A percentile compares a stretch with the other conserved stretches of the same genome.
Conservation (phyloP, 1,284 basidiomycete species). For the Trametes sp. region DNA sequence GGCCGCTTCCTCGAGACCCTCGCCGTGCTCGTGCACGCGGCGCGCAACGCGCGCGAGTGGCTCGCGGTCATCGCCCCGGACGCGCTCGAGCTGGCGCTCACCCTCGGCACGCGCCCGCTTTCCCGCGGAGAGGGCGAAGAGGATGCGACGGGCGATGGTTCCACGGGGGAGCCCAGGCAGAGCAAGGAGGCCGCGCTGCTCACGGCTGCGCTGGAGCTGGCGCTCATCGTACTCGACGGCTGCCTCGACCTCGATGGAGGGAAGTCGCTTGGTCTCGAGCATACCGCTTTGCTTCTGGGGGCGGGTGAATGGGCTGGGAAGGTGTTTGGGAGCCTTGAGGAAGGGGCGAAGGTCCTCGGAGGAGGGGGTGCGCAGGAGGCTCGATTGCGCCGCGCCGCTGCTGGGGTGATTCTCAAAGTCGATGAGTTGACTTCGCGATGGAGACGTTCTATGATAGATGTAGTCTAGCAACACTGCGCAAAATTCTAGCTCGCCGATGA, state of each 20-base stretch:
- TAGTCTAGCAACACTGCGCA: slow-evolving; percentile 22
- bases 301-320: slow-evolving; percentile 82
- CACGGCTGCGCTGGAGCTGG: slow-evolving; percentile 77
- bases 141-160: slow-evolving; percentile 45
- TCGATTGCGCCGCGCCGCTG: slow-evolving; percentile 71
- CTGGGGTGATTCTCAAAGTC: slow-evolving; percentile 83
- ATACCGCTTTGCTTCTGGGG: slow-evolving; percentile 74
- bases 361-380: slow-evolving; percentile 71
- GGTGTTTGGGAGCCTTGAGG: slow-evolving; percentile 73
- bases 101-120: slow-evolving; percentile 74
- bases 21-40: slow-evolving; percentile 83
- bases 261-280: slow-evolving; percentile 75
- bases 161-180: slow-evolving; percentile 32
- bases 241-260: slow-evolving; percentile 82
- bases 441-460: slow-evolving; percentile 73
- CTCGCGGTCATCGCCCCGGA: slow-evolving; percentile 82
- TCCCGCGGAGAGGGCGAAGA: slow-evolving; percentile 55
- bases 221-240: slow-evolving; percentile 79
- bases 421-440: slow-evolving; percentile 81
- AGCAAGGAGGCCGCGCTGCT: slow-evolving; percentile 75
- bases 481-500: no score
- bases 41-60: slow-evolving; percentile 82
- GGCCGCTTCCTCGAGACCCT: slow-evolving; percentile 81
- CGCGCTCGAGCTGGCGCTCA: slow-evolving; percentile 82
- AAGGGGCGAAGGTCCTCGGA: slow-evolving; percentile 66